Evolutionary conservation across 345 rosid genomes (phyloP).

Genomic region (Salix dunnii): DNA sequence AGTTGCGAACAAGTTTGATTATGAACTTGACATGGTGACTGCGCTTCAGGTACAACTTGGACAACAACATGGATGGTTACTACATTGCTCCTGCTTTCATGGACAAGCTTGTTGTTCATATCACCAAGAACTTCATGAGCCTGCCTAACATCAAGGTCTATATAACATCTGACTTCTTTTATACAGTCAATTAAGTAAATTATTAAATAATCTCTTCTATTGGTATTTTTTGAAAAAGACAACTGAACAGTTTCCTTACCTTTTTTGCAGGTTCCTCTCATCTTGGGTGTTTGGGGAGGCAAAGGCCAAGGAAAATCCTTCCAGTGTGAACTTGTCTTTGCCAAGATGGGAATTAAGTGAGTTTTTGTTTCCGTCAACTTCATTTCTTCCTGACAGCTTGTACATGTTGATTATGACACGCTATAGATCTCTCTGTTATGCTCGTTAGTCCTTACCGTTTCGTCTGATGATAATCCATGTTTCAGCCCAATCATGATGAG

Average conservation of each 20-base stretch:
- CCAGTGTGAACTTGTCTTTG: slow-evolving; percentile 95
- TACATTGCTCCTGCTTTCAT: slow-evolving; percentile 97
- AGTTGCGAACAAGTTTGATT: not conserved
- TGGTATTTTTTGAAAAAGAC: not conserved
- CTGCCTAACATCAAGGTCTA: slow-evolving; percentile 89
- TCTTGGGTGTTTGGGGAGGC: slow-evolving; percentile 99
- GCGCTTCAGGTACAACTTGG: slow-evolving; percentile 57
- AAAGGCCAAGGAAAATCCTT: slow-evolving; percentile 99
- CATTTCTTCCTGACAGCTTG: not conserved
- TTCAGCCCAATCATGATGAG: slow-evolving; percentile 99
- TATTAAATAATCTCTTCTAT: not conserved
- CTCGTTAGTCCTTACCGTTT: not conserved
- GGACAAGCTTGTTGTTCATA: slow-evolving; percentile 97
- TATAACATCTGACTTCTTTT: not conserved
- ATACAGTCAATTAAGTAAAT: not conserved
- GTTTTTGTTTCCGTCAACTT: slow-evolving; percentile 19
- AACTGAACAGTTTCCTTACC: not conserved
- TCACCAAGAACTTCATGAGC: slow-evolving; percentile 89
- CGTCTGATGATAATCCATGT: not conserved
- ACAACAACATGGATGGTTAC: slow-evolving; percentile 75
- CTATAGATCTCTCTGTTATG: not conserved
- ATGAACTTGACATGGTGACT: not conserved
- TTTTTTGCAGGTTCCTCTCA: slow-evolving; percentile 68
- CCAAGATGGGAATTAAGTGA: slow-evolving; percentile 98
- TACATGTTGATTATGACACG: not conserved